Percentiles rank a stretch among this genome's conserved stretches.
phyloP scores from a whole-genome alignment of 2,329 filamentous ascomycete genomes.

The Fusarium dimerum region DNA sequence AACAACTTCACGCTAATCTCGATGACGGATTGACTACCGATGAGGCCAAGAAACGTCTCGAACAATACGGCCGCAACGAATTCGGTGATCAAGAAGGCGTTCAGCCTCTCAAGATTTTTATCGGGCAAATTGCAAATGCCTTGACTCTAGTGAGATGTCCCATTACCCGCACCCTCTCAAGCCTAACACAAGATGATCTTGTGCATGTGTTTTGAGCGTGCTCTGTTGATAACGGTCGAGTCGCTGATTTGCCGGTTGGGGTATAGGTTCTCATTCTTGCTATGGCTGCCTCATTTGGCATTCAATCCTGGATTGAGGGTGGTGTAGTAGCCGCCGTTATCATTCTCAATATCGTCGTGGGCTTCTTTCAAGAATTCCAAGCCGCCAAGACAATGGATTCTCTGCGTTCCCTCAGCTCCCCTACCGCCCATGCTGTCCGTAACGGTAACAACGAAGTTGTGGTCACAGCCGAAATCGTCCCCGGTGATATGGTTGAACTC shows the following conservation, averaged over 20 bases:
- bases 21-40: constrained; percentile 15
- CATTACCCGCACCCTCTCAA: constrained; percentile 3
- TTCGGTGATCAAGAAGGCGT: constrained; percentile 63
- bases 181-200: neutral
- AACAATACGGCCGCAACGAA: constrained; percentile 62
- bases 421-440: constrained; percentile 45
- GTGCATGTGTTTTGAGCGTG: neutral
- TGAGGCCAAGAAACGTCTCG: constrained; percentile 51
- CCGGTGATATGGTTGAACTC: constrained; percentile 57
- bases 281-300: constrained; percentile 60
- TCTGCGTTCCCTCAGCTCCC: constrained; percentile 44
- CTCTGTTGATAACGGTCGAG: constrained; percentile 11
- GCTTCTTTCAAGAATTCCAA: constrained; percentile 46
- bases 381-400: constrained; percentile 54
- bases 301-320: constrained; percentile 61
- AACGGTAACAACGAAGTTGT: constrained; percentile 41
- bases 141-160: constrained; percentile 59
- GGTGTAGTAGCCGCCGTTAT: constrained; percentile 61
- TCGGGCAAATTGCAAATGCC: constrained; percentile 68
- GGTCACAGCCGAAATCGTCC: constrained; percentile 49
- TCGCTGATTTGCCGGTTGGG: constrained; percentile 20
- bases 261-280: constrained; percentile 54
- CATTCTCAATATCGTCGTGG: constrained; percentile 58
- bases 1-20: constrained; percentile 14
- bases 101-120: constrained; percentile 62